A percentile compares a stretch with the other conserved stretches of the same genome.
These are phyloP conservation scores for Coemansia sp. DNA, from an alignment of 371 early-diverging fungal species.

Conservation along the genomic window DNA sequence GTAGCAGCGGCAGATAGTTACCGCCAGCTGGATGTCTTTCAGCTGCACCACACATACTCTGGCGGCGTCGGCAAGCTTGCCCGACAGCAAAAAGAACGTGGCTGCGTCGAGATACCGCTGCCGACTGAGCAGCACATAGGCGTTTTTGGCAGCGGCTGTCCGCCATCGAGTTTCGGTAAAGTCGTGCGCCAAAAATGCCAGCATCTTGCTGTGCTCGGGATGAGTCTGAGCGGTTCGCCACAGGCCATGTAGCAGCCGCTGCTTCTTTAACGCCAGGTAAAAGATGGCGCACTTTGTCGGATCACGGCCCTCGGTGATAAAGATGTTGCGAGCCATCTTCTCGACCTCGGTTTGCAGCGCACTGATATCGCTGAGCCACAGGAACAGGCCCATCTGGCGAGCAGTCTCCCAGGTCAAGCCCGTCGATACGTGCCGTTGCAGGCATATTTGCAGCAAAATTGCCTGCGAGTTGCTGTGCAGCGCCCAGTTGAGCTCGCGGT, in stretches of 20 bases:
- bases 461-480: slow-evolving; percentile 88
- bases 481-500: slow-evolving; percentile 83
- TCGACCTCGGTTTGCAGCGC: slow-evolving; percentile 72
- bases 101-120: slow-evolving; percentile 94
- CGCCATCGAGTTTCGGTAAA: slow-evolving; percentile 85
- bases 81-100: slow-evolving; percentile 91
- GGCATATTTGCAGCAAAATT: slow-evolving; percentile 68
- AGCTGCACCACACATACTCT: slow-evolving; percentile 87
- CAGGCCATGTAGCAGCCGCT: slow-evolving; percentile 77
- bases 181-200: slow-evolving; percentile 85
- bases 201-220: slow-evolving; percentile 84
- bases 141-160: slow-evolving; percentile 94
- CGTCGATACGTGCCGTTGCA: slow-evolving; percentile 58
- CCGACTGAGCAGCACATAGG: slow-evolving; percentile 91
- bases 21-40: slow-evolving; percentile 87
- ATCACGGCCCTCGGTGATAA: slow-evolving; percentile 74
- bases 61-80: slow-evolving; percentile 83
- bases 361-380: slow-evolving; percentile 80
- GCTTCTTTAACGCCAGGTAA: slow-evolving; percentile 84
- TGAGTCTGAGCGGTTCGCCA: slow-evolving; percentile 86
- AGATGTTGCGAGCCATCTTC: slow-evolving; percentile 84
- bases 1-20: slow-evolving; percentile 83
- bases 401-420: slow-evolving; percentile 82
- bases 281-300: slow-evolving; percentile 82
- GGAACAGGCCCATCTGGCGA: slow-evolving; percentile 74